A percentile compares a stretch with the other conserved stretches of the same genome.
These are phyloP conservation scores for Beauveria sp. DNA, from an alignment of 2,329 filamentous ascomycete genomes.

Conservation along the genomic window DNA sequence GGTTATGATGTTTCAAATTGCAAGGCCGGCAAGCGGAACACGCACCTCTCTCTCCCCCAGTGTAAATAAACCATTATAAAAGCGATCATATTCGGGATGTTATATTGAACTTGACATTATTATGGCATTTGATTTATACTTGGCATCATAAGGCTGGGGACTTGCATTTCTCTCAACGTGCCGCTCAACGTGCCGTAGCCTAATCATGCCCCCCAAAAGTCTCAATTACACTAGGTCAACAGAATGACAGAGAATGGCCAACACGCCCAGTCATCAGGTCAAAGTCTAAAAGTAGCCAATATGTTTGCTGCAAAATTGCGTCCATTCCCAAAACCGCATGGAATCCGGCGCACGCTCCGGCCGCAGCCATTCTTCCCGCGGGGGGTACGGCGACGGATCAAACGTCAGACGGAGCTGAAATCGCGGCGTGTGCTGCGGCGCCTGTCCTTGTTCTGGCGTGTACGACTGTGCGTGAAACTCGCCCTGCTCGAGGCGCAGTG, in stretches of 20 bases:
- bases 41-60: too few relatives aligned
- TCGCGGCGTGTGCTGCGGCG: neutral
- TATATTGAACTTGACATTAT: too few relatives aligned
- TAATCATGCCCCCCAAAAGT: neutral
- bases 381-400: neutral
- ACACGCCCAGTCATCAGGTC: neutral
- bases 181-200: neutral
- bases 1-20: too few relatives aligned
- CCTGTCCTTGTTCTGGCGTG: neutral
- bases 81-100: too few relatives aligned
- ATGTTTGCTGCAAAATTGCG: neutral
- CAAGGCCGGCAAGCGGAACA: too few relatives aligned
- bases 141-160: too few relatives aligned
- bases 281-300: neutral
- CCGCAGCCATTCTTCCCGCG: neutral
- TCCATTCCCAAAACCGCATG: neutral
- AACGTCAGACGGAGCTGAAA: neutral
- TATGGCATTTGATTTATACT: too few relatives aligned
- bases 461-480: neutral
- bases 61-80: too few relatives aligned
- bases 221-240: neutral
- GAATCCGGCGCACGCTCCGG: neutral
- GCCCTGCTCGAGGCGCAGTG: neutral
- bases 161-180: neutral
- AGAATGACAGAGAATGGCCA: neutral